A percentile compares a stretch with the other conserved stretches of the same genome.
These are phyloP conservation scores for Coemansia sp. DNA, from an alignment of 192 early-diverging fungal species.

Conservation along the genomic window DNA sequence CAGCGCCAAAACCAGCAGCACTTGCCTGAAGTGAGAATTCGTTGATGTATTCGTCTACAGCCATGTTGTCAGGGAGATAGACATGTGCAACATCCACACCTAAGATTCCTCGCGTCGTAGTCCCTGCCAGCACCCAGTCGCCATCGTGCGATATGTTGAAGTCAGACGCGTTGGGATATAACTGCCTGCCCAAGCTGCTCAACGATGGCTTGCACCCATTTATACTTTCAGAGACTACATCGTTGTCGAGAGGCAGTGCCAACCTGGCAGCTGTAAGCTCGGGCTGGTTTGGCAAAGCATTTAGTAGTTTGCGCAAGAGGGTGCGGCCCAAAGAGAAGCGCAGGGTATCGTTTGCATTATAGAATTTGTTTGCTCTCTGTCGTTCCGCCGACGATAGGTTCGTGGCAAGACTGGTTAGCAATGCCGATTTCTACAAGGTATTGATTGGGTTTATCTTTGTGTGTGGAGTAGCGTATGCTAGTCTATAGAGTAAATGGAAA, in stretches of 20 bases:
- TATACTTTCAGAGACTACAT: background rate
- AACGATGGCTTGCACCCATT: conserved; percentile 30
- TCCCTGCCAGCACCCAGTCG: conserved; percentile 31
- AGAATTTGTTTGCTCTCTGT: conserved; percentile 1
- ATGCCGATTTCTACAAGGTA: background rate
- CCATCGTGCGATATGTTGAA: conserved; percentile 53
- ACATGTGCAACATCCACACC: conserved; percentile 39
- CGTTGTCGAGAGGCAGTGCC: background rate
- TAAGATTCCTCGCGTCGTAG: conserved; percentile 7
- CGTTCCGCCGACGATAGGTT: background rate
- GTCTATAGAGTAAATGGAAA: background rate
- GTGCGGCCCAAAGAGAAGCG: conserved; percentile 26
- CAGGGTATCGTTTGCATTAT: conserved; percentile 17
- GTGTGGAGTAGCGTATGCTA: background rate
- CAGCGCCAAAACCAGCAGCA: background rate
- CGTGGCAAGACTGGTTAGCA: background rate
- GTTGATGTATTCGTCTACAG: conserved; percentile 16
- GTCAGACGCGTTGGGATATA: conserved; percentile 7
- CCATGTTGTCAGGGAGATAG: conserved; percentile 12
- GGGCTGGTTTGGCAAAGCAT: background rate
- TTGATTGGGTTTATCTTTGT: background rate
- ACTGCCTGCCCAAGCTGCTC: background rate
- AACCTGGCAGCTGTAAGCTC: background rate
- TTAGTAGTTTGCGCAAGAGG: conserved; percentile 8
- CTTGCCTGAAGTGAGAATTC: conserved; percentile 32